Percentiles rank a stretch among this genome's conserved stretches.
Conservation (phyloP, 257 asterid species). For the Cinchona pubescens region DNA sequence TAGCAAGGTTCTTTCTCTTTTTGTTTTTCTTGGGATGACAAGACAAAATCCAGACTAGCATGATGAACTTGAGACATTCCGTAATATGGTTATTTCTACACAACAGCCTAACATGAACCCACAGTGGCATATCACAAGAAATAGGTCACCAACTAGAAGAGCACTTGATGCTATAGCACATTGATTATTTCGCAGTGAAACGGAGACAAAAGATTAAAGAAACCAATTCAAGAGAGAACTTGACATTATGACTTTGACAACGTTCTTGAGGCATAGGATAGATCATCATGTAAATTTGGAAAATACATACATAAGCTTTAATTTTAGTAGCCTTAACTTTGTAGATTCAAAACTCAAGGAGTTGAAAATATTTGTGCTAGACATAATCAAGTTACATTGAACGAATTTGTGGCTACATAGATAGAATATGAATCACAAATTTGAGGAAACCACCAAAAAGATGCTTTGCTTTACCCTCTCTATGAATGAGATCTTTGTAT, state of each 20-base stretch:
- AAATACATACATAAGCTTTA: conserved; percentile 11
- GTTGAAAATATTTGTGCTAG: conserved; percentile 23
- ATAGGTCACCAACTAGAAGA: conserved; percentile 24
- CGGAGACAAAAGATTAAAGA: conserved; percentile 33
- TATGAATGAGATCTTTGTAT: no score
- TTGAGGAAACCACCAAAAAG: background rate
- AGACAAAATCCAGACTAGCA: conserved; percentile 18
- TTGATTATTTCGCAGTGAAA: conserved; percentile 20
- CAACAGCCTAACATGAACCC: conserved; percentile 21
- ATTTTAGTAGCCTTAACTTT: background rate
- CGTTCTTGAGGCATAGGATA: conserved; percentile 30
- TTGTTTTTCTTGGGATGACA: no score
- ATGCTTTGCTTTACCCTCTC: no score
- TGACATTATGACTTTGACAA: conserved; percentile 33
- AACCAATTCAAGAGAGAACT: conserved; percentile 24
- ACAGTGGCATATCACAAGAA: conserved; percentile 26
- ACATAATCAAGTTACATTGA: conserved; percentile 14
- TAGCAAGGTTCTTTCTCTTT: no score
- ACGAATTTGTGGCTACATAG: conserved; percentile 23
- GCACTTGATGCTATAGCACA: conserved; percentile 30
- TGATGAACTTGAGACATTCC: background rate
- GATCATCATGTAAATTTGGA: conserved; percentile 22
- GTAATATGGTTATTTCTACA: conserved; percentile 6
- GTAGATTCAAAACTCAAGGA: conserved; percentile 8
- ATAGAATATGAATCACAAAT: conserved; percentile 27